Evolutionary conservation across 495 filamentous ascomycete species (phyloP).

Genomic region (Neurospora cerealis): DNA sequence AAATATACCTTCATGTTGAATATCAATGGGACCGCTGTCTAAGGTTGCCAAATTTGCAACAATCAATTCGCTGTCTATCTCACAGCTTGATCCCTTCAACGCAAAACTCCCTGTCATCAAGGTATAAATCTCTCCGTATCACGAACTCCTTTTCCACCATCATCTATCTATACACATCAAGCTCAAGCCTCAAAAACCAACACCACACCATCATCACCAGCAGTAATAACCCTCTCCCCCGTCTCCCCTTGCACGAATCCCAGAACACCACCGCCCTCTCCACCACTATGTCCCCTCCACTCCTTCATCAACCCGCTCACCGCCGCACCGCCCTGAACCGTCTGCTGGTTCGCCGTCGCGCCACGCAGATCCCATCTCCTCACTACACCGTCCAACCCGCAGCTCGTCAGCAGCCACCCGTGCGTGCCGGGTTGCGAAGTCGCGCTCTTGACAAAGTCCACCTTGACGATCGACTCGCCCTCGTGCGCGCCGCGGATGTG

Average conservation of each 20-base stretch:
- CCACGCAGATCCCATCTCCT: slow-evolving; percentile 80
- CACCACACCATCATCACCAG: slow-evolving; percentile 73
- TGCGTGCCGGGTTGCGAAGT: slow-evolving; percentile 4
- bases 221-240: slow-evolving; percentile 68
- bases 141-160: neutral
- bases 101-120: neutral
- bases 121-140: neutral
- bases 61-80: neutral
- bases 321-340: slow-evolving; percentile 17
- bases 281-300: slow-evolving; percentile 74
- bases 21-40: neutral
- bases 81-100: neutral
- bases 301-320: slow-evolving; percentile 59
- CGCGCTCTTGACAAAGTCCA: slow-evolving; percentile 64
- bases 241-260: slow-evolving; percentile 71
- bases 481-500: slow-evolving; percentile 76
- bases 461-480: slow-evolving; percentile 75
- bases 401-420: slow-evolving; percentile 62
- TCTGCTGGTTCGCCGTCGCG: slow-evolving; percentile 47
- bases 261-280: slow-evolving; percentile 79
- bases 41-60: neutral
- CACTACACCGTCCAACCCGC: slow-evolving; percentile 81
- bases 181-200: slow-evolving; percentile 54
- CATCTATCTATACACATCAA: neutral
- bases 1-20: neutral